A percentile compares a stretch with the other conserved stretches of the same genome.
phyloP scores from a whole-genome alignment of 2,329 filamentous ascomycete species.

The Thielaviopsis punctulata region DNA sequence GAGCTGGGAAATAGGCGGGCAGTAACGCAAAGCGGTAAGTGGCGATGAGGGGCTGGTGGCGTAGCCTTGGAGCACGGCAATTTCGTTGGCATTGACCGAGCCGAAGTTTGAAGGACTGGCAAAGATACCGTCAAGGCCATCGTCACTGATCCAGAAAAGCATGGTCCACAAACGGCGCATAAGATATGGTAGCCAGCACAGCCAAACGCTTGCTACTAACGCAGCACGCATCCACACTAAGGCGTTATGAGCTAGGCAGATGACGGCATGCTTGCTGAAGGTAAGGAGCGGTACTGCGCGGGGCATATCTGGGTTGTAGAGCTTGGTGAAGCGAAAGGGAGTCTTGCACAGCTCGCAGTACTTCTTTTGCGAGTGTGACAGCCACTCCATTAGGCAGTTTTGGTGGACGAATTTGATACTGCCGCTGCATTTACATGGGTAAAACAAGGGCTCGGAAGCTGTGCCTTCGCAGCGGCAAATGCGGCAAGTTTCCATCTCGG shows the following conservation, averaged over 20 bases:
- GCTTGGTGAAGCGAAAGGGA: conserved; percentile 91
- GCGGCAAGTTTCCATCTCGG: conserved; percentile 43
- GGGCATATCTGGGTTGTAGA: conserved; percentile 92
- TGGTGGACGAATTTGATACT: conserved; percentile 99
- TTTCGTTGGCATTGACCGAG: conserved; percentile 1
- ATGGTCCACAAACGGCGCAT: conserved; percentile 88
- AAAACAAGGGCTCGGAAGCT: conserved; percentile 72
- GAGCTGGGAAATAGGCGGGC: conserved; percentile 8
- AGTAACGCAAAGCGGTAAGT: conserved; percentile 11
- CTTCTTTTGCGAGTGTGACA: conserved; percentile 97
- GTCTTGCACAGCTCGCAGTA: conserved; percentile 99
- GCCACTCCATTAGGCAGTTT: conserved; percentile 95
- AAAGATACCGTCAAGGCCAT: conserved; percentile 30
- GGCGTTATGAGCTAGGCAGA: conserved; percentile 55
- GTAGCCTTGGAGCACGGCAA: conserved; percentile 8
- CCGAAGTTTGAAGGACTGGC: not conserved
- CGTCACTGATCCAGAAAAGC: conserved; percentile 88
- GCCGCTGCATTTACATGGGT: conserved; percentile 96
- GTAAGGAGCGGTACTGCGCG: conserved; percentile 60
- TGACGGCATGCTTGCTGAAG: conserved; percentile 60
- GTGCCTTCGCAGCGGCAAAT: conserved; percentile 89
- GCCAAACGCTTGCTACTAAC: conserved; percentile 74
- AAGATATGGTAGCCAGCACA: conserved; percentile 71
- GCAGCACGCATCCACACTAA: conserved; percentile 62
- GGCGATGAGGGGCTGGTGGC: conserved; percentile 18